Evolutionary conservation across 345 rosid genomes (phyloP).

Genomic region (Gynandropsis gynandra): DNA sequence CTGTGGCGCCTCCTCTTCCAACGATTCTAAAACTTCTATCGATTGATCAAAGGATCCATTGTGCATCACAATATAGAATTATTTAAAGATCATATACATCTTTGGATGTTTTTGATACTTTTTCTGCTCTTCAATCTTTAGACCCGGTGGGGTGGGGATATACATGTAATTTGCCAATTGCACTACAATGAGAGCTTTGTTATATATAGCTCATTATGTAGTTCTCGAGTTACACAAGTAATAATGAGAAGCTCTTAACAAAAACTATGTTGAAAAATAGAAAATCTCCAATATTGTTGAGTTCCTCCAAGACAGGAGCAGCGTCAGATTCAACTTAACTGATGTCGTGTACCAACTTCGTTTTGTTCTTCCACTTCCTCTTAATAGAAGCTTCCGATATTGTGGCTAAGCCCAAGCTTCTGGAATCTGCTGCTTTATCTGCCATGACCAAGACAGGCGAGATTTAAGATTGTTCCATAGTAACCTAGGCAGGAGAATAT

Average conservation of each 20-base stretch:
- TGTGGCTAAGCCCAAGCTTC: too few relatives aligned
- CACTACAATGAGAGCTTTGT: conserved; percentile 6
- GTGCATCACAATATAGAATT: not conserved
- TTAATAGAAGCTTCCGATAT: too few relatives aligned
- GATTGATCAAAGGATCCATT: conserved; percentile 2
- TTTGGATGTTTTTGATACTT: conserved; percentile 7
- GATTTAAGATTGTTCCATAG: too few relatives aligned
- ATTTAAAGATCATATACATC: conserved; percentile 9
- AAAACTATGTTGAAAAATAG: not conserved
- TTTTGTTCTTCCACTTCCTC: too few relatives aligned
- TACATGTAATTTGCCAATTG: conserved; percentile 24
- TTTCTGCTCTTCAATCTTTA: not conserved
- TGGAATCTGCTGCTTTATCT: too few relatives aligned
- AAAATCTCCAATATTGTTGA: too few relatives aligned
- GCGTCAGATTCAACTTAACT: too few relatives aligned
- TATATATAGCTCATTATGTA: not conserved
- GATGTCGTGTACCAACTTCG: too few relatives aligned
- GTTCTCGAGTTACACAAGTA: conserved; percentile 1
- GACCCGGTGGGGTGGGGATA: conserved; percentile 11
- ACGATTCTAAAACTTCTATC: conserved; percentile 18
- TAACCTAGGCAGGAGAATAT: too few relatives aligned
- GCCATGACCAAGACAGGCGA: too few relatives aligned
- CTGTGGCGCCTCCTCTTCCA: conserved; percentile 28
- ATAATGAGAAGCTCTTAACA: not conserved
- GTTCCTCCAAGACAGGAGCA: too few relatives aligned